A percentile compares a stretch with the other conserved stretches of the same genome.
phyloP scores from a whole-genome alignment of 2,329 filamentous ascomycete genomes.

The Aphanocladium album region DNA sequence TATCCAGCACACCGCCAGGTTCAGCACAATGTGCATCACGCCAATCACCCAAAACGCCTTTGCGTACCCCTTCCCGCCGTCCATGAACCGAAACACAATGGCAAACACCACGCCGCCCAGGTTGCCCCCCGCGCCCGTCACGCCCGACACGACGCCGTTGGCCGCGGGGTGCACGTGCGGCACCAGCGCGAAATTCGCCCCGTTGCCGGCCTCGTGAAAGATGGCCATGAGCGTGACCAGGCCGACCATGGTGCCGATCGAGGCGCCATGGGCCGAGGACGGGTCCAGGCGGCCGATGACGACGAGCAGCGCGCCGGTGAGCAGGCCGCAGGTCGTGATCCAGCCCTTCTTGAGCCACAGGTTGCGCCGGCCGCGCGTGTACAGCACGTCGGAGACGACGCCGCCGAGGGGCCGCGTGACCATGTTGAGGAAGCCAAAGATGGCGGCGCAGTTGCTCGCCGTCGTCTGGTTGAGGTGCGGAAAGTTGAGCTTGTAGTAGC shows the following conservation, averaged over 20 bases:
- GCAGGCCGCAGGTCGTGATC: conserved; percentile 47
- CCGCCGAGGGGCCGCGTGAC: conserved; percentile 63
- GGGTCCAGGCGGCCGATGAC: conserved; percentile 61
- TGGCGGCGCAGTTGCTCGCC: conserved; percentile 59
- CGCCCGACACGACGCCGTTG: conserved; percentile 72
- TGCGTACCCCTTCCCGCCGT: conserved; percentile 58
- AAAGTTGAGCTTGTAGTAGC: conserved; percentile 58
- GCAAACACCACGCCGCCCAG: conserved; percentile 81
- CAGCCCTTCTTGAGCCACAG: conserved; percentile 43
- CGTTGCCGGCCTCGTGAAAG: conserved; percentile 81
- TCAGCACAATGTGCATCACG: conserved; percentile 64
- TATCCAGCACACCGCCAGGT: conserved; percentile 56
- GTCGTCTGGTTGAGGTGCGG: conserved; percentile 51
- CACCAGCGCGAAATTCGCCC: conserved; percentile 79
- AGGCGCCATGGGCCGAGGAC: conserved; percentile 38
- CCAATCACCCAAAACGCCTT: conserved; percentile 79
- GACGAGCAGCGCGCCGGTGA: conserved; percentile 56
- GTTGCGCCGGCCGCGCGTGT: conserved; percentile 32
- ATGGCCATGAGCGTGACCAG: conserved; percentile 72
- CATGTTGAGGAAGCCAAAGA: conserved; percentile 72
- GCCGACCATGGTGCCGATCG: conserved; percentile 61
- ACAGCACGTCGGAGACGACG: conserved; percentile 46
- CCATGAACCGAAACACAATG: conserved; percentile 70
- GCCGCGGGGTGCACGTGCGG: conserved; percentile 80
- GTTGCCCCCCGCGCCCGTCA: conserved; percentile 77